phyloP scores from a whole-genome alignment of 2,329 filamentous ascomycete species.

The Penicillium sclerotiorum region DNA sequence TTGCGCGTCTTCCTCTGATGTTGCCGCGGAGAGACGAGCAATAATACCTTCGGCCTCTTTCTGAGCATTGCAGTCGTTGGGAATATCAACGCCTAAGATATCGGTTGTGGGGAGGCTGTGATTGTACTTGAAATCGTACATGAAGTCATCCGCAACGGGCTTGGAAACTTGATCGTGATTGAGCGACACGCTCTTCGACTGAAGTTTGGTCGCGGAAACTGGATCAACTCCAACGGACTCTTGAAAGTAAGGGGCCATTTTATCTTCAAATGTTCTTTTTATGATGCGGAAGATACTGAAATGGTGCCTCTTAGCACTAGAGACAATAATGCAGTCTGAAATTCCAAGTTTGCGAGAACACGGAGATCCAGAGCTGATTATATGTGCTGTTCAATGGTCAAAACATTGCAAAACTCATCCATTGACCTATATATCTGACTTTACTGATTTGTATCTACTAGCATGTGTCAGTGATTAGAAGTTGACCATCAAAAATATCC shows the following conservation, averaged over 20 bases:
- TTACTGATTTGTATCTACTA: too few species aligned
- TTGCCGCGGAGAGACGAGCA: slow-evolving; percentile 16
- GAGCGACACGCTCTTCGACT: slow-evolving; percentile 1
- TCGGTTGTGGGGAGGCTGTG: slow-evolving; percentile 37
- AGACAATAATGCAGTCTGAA: background rate
- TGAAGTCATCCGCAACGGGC: slow-evolving; percentile 44
- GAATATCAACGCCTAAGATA: slow-evolving; percentile 32
- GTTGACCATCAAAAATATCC: too few species aligned
- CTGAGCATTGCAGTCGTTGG: slow-evolving; percentile 25
- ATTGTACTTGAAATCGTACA: slow-evolving; percentile 49
- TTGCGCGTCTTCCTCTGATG: slow-evolving; percentile 20
- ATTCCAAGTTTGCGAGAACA: too few species aligned
- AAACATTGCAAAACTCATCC: too few species aligned
- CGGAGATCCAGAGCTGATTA: too few species aligned
- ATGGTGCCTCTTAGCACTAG: slow-evolving; percentile 1
- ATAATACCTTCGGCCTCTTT: slow-evolving; percentile 12
- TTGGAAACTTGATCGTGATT: slow-evolving; percentile 12
- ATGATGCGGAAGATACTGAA: background rate
- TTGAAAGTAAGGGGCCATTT: slow-evolving; percentile 15
- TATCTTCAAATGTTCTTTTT: too few species aligned
- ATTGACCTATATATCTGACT: too few species aligned
- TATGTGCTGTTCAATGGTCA: too few species aligned
- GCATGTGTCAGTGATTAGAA: too few species aligned
- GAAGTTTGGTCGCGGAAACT: background rate
- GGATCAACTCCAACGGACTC: background rate